Conservation (phyloP, 345 rosid genomes). For the Aquilaria sinensis region DNA sequence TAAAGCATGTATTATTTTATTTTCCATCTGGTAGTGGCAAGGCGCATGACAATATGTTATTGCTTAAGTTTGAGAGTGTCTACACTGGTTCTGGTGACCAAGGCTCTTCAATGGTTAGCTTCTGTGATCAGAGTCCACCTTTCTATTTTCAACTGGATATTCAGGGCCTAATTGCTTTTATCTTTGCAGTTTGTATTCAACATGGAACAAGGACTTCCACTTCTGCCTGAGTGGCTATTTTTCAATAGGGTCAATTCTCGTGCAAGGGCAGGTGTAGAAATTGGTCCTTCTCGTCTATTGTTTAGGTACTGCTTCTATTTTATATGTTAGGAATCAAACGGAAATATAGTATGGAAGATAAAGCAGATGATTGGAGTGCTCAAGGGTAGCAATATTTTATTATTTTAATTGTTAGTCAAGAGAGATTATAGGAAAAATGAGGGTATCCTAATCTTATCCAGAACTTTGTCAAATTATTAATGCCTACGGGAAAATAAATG, state of each 20-base stretch:
- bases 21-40: constrained; percentile 61
- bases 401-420: too few relatives aligned
- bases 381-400: too few relatives aligned
- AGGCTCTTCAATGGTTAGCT: constrained; percentile 88
- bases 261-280: constrained; percentile 65
- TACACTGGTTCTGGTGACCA: constrained; percentile 88
- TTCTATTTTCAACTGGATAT: constrained; percentile 3
- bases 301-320: constrained; percentile 39
- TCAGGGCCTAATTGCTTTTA: constrained; percentile 12
- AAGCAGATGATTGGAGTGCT: too few relatives aligned
- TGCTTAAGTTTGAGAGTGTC: constrained; percentile 79
- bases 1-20: constrained; percentile 7
- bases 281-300: constrained; percentile 74
- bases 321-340: neutral
- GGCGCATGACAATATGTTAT: constrained; percentile 61
- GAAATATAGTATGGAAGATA: too few relatives aligned
- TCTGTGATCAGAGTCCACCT: constrained; percentile 8
- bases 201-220: constrained; percentile 94
- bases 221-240: constrained; percentile 77
- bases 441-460: too few relatives aligned
- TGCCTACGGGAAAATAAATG: too few relatives aligned
- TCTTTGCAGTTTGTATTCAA: constrained; percentile 66
- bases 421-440: too few relatives aligned
- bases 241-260: constrained; percentile 87
- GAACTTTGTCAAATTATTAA: too few relatives aligned